Evolutionary conservation across 495 filamentous ascomycete species (phyloP), one percentile per base, ranked within the genome.

Genomic region (Sabuloglossum arenarium): DNA sequence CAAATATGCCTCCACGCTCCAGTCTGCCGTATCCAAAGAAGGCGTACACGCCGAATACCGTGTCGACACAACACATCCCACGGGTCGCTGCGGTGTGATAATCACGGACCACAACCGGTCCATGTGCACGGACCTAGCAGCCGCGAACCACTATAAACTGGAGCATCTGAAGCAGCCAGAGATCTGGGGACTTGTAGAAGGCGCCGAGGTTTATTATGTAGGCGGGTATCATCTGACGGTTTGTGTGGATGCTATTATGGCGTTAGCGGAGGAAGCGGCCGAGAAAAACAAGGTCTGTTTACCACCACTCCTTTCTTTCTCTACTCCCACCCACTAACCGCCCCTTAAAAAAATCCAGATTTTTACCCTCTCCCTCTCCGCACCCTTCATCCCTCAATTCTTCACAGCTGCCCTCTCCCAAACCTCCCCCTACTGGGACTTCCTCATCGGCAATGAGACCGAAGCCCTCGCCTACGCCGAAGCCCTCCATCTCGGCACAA

Each of bases 321-420:
- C 30, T 27, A 8, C 50, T 59, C 19, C 32, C 25, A 45, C 31
- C n/a, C 37, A 23, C 46, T 54, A 29, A 53, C 55, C 50, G 53
- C 10, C 14, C 25, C 10, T 11, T n/a, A 16, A 4, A 14, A 16
- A 53, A n/a, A n/a, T n/a, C 37, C 23, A 81, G 83, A 66, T 77
- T 53, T 94, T 97, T 71, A 79, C 88, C 64, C 79, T 98, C 57
- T 88, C 85, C 57, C 76, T 98, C 39, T 88, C 84, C 39, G 91
- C 91, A 23, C 91, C 93, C 29, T 99, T 97, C 79, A 93, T 99
- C 61, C 72, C 84, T 37, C 82, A 90, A 68, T 94, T 94, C 78
- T 99, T 96, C 80, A 97, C 95, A 76, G 88, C 95, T 21, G 86
- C 80, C 57, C 76, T 99, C 39, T 88, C 91, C 69, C 77, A 79